phyloP scores from a whole-genome alignment of 768 basidiomycete genomes.

The Pulveroboletus ravenelii region DNA sequence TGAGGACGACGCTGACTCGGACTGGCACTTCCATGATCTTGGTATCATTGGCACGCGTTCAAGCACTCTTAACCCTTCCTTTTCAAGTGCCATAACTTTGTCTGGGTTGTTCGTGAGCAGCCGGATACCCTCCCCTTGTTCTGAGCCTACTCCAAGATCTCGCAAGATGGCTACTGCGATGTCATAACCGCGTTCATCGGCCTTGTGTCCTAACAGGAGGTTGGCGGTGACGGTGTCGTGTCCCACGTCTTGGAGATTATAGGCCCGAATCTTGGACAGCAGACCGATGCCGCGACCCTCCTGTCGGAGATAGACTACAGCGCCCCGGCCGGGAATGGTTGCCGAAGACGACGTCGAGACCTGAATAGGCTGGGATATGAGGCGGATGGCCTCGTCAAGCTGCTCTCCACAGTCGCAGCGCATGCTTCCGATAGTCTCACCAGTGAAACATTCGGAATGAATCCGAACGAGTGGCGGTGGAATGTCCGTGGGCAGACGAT shows the following conservation, averaged over 20 bases:
- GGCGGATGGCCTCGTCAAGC: constrained; percentile 92
- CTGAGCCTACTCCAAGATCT: constrained; percentile 73
- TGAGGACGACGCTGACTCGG: constrained; percentile 5
- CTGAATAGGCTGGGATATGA: constrained; percentile 69
- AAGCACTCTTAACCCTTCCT: constrained; percentile 71
- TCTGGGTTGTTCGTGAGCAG: constrained; percentile 98
- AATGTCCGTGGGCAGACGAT: constrained; percentile 26
- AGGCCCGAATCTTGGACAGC: constrained; percentile 92
- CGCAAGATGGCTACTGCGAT: constrained; percentile 86
- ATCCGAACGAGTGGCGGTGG: constrained; percentile 87
- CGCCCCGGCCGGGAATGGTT: constrained; percentile 79
- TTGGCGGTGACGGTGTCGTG: constrained; percentile 99
- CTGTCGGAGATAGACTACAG: constrained; percentile 91
- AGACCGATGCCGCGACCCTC: constrained; percentile 97
- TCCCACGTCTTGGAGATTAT: constrained; percentile 96
- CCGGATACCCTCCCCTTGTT: constrained; percentile 55
- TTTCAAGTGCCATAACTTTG: constrained; percentile 83
- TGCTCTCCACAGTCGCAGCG: constrained; percentile 99
- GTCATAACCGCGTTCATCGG: constrained; percentile 92
- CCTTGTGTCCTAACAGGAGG: constrained; percentile 87
- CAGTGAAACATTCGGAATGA: constrained; percentile 98
- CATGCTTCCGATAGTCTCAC: constrained; percentile 97
- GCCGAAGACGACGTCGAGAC: constrained; percentile 35
- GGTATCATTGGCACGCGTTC: constrained; percentile 96
- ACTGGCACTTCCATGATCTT: constrained; percentile 61